Conservation (phyloP, 2,329 filamentous ascomycete species). For the Calonectria ilicicola region DNA sequence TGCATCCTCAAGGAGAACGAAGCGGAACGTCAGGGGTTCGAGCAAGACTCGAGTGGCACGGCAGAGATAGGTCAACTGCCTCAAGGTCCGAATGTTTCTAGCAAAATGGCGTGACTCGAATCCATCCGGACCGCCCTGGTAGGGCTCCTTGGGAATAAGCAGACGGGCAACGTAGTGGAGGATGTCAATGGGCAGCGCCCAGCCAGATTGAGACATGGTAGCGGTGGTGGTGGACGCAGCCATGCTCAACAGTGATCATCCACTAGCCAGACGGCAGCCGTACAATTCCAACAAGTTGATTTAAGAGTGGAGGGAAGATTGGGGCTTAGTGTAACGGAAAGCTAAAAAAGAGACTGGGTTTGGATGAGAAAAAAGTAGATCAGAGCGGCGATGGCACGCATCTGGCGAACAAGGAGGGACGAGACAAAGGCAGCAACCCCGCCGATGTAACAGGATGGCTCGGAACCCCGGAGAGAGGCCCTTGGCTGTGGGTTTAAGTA, state of each 20-base stretch:
- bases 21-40: constrained; percentile 33
- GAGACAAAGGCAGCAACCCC: background rate
- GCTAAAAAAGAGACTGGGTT: background rate
- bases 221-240: too few relatives aligned
- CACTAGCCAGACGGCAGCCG: background rate
- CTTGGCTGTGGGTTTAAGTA: background rate
- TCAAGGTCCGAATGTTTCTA: background rate
- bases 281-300: background rate
- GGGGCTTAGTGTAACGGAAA: background rate
- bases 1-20: constrained; percentile 18
- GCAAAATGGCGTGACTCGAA: background rate
- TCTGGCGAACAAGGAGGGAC: background rate
- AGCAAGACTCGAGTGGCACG: constrained; percentile 25
- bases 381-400: background rate
- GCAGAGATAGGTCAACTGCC: constrained; percentile 28
- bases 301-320: background rate
- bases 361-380: background rate
- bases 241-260: background rate
- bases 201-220: background rate
- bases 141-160: background rate
- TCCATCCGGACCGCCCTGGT: background rate
- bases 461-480: background rate
- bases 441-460: background rate
- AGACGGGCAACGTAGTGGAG: background rate
- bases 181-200: constrained; percentile 6